These are phyloP conservation scores for Quercus gilva DNA, from an alignment of 306 rosid genomes.

Conservation along the genomic window DNA sequence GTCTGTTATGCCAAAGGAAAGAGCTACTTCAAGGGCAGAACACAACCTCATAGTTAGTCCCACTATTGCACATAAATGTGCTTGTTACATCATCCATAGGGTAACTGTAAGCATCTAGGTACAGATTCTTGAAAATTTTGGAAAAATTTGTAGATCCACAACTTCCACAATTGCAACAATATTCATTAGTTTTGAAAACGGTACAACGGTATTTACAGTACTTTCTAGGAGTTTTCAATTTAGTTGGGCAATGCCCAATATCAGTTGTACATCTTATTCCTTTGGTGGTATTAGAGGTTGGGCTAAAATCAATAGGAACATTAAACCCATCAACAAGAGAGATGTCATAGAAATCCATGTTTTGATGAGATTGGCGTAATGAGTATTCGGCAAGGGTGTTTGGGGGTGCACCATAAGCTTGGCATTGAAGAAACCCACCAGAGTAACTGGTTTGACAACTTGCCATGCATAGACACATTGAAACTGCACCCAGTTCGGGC, in stretches of 20 bases:
- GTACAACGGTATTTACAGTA: slow-evolving; percentile 51
- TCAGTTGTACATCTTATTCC: slow-evolving; percentile 32
- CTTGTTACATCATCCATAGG: slow-evolving; percentile 51
- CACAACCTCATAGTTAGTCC: slow-evolving; percentile 38
- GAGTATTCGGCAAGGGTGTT: slow-evolving; percentile 52
- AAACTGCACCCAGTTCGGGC: slow-evolving; percentile 67
- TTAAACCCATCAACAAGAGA: slow-evolving; percentile 54
- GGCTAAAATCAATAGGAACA: slow-evolving; percentile 36
- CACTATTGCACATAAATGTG: slow-evolving; percentile 40
- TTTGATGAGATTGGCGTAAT: slow-evolving; percentile 24
- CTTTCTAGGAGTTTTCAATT: slow-evolving; percentile 36
- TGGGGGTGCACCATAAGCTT: slow-evolving; percentile 42
- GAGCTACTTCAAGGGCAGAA: slow-evolving; percentile 32
- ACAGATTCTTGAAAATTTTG: slow-evolving; percentile 41
- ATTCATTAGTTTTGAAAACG: slow-evolving; percentile 29
- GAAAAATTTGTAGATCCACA: slow-evolving; percentile 48
- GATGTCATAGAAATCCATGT: slow-evolving; percentile 47
- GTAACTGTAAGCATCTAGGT: slow-evolving; percentile 47
- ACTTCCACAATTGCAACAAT: slow-evolving; percentile 34
- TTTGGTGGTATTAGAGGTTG: slow-evolving; percentile 25
- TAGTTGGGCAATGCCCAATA: slow-evolving; percentile 49
- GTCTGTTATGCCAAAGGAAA: too few species aligned
- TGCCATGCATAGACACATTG: slow-evolving; percentile 34
- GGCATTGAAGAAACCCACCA: slow-evolving; percentile 35
- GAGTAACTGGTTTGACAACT: slow-evolving; percentile 61